Evolutionary conservation across 495 filamentous ascomycete species (phyloP).

Genomic region (Aspergillus affinis): DNA sequence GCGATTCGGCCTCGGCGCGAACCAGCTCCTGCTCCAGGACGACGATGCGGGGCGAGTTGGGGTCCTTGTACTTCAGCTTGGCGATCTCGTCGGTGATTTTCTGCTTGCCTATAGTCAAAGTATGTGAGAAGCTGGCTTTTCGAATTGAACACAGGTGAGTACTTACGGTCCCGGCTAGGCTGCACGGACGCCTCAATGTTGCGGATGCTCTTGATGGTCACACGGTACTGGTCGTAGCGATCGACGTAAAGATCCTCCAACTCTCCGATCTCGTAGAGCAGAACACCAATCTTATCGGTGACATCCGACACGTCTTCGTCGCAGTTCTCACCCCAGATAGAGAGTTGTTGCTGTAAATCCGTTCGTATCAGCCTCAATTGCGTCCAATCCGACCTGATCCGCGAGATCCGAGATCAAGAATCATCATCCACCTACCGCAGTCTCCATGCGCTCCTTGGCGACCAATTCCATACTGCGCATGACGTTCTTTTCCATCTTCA

Average conservation of each 20-base stretch:
- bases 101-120: conserved; percentile 68
- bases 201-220: conserved; percentile 98
- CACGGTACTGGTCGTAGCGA: conserved; percentile 97
- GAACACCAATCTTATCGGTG: conserved; percentile 95
- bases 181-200: conserved; percentile 99
- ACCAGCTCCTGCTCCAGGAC: conserved; percentile 98
- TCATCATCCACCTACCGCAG: conserved; percentile 67
- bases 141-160: neutral
- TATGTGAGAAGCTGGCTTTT: neutral
- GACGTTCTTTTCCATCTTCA: conserved; percentile 99
- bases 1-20: conserved; percentile 94
- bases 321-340: conserved; percentile 93
- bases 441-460: conserved; percentile 94
- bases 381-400: neutral
- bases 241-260: conserved; percentile 98
- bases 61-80: conserved; percentile 99
- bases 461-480: conserved; percentile 98
- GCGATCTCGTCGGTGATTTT: conserved; percentile 99
- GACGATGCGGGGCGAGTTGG: conserved; percentile 94
- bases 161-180: conserved; percentile 92
- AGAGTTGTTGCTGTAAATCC: conserved; percentile 81
- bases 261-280: conserved; percentile 98
- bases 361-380: conserved; percentile 14
- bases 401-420: neutral
- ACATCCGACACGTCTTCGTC: conserved; percentile 99